phyloP scores from a whole-genome alignment of 192 early-diverging fungal genomes.

The Coemansia sp. region DNA sequence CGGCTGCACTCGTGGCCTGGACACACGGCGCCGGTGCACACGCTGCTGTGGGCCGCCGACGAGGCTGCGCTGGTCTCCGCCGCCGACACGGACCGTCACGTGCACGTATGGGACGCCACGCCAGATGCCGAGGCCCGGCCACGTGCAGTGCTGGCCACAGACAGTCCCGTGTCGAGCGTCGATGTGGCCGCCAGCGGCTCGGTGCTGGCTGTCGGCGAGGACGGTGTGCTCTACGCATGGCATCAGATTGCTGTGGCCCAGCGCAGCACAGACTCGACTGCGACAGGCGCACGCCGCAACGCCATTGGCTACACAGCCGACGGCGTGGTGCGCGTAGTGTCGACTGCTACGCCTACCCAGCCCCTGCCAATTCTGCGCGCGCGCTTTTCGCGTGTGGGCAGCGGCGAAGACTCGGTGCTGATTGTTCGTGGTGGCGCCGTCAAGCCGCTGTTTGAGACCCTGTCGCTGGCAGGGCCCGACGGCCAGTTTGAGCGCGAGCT shows the following conservation, averaged over 20 bases:
- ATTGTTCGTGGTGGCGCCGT: conserved; percentile 39
- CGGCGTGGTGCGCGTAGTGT: conserved; percentile 22
- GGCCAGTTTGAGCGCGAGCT: conserved; percentile 32
- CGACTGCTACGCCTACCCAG: background rate
- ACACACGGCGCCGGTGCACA: conserved; percentile 29
- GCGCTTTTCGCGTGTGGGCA: conserved; percentile 42
- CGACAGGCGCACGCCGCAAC: background rate
- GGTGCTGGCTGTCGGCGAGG: conserved; percentile 33
- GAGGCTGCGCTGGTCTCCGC: conserved; percentile 39
- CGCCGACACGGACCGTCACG: conserved; percentile 32
- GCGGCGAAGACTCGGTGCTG: conserved; percentile 30
- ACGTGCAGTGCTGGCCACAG: conserved; percentile 25
- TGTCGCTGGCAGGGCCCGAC: conserved; percentile 26
- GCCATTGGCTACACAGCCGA: conserved; percentile 33
- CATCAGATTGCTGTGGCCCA: conserved; percentile 34
- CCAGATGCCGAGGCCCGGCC: conserved; percentile 7
- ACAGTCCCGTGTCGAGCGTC: conserved; percentile 22
- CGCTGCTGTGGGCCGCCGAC: conserved; percentile 40
- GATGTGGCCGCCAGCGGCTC: conserved; percentile 38
- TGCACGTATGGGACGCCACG: conserved; percentile 43
- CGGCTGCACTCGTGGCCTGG: conserved; percentile 24
- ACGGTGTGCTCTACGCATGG: conserved; percentile 38
- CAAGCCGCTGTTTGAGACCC: conserved; percentile 41
- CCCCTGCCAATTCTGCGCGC: conserved; percentile 23
- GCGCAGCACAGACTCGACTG: background rate